Evolutionary conservation across 1,284 basidiomycete genomes (phyloP).

Genomic region (Sporisorium graminicola): DNA sequence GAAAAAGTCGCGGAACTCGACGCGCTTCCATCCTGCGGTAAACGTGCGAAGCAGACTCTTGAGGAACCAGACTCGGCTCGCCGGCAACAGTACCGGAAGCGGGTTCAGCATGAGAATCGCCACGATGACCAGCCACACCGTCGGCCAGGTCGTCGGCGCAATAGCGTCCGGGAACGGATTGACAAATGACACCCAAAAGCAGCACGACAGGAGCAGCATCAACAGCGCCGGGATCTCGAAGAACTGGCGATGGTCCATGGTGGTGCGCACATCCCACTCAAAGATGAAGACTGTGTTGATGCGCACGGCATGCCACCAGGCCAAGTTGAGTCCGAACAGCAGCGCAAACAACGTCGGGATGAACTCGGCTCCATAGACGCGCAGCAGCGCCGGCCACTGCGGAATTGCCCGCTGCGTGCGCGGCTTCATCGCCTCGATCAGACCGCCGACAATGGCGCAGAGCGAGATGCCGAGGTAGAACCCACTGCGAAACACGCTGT

Average conservation of each 20-base stretch:
- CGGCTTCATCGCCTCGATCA: conserved; percentile 77
- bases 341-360: conserved; percentile 83
- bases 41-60: conserved; percentile 75
- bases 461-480: conserved; percentile 81
- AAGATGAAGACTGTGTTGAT: conserved; percentile 95
- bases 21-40: conserved; percentile 76
- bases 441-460: conserved; percentile 80
- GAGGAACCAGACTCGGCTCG: conserved; percentile 84
- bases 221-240: conserved; percentile 85
- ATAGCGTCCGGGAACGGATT: conserved; percentile 67
- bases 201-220: conserved; percentile 80
- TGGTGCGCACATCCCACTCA: conserved; percentile 76
- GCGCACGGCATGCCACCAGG: conserved; percentile 80
- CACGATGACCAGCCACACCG: conserved; percentile 83
- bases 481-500: conserved; percentile 75
- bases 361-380: conserved; percentile 82
- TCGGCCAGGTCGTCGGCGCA: conserved; percentile 77
- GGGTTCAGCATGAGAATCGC: conserved; percentile 80
- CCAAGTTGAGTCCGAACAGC: conserved; percentile 81
- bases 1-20: conserved; percentile 69
- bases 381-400: conserved; percentile 80
- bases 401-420: conserved; percentile 76
- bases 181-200: conserved; percentile 86
- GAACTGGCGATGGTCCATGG: conserved; percentile 83
- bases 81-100: conserved; percentile 77